Base-by-base conservation (phyloP, 2,329 filamentous ascomycete genomes). In the Claviceps sp. region DNA sequence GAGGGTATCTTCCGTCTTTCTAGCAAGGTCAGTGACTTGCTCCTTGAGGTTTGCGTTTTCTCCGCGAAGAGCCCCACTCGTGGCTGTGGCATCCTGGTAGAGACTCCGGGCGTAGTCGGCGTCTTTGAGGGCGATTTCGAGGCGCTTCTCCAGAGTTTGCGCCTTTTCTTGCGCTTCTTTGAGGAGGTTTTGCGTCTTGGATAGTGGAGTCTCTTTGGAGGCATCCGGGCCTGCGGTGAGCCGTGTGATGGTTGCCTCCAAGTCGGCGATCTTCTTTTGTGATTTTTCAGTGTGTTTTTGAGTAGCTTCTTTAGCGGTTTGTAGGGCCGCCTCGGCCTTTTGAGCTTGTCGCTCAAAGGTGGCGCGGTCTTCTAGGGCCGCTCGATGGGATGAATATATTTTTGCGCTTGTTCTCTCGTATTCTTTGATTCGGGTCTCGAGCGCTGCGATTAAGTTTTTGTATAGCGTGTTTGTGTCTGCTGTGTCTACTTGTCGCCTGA, bases 71-170 rank as follows among this genome's bases (percentile, higher is more conserved):
- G 70, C 67, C 14, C 67, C 67, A 2, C 72, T 73, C 1, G 69
- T 63, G 36, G 72, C 71, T 8, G 77, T 79, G 1, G 76, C 74
- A 22, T 75, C 70, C 58, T 84, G 82, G 58, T 85, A 87, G 9
- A 74, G 68, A 4, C 71, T 70, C 50, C 78, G 74, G 13, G 73
- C 67, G 58, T 81, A 87, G 1, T 81, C 77, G 26, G 74, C 67
- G 4, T 81, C 77, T 14, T 67, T 69, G 30, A 75, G 65, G 4
- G 70, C 63, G 5, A 69, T 65, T 50, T 69, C 67, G 5, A 68
- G 60, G 20, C 67, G 67, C 51, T 65, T 66, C 41, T 73, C 70
- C 4, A 75, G 65, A 14, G 67, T 61, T 47, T 67, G 63, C 16
- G 72, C 66, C 26, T 73, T 61, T 4, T 69, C 57, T 49, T 62